Evolutionary conservation across 306 rosid species (phyloP), one percentile per base, ranked within the genome.

Genomic region (Dicorynia guianensis): DNA sequence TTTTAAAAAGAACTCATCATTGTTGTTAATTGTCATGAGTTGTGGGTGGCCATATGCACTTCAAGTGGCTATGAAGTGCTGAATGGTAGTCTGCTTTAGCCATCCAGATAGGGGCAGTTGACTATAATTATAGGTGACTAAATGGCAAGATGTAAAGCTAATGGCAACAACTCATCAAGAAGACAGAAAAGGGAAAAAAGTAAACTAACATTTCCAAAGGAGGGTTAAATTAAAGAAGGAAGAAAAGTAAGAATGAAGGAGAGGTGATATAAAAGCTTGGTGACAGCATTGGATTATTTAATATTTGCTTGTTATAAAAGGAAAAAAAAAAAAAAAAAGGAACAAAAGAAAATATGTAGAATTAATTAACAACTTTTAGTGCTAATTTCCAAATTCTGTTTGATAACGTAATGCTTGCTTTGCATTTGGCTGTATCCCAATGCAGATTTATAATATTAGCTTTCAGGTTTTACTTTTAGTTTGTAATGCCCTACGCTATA

Each of bases 1-100:
- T 25, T 25, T 25, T 25, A 25, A 25, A 25, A 25, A 25, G 30
- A 1, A 25, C 30, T 25, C 30, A 25, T 25, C 30, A 2, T 25
- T 25, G 30, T 25, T 25, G 30, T 25, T 25, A 25, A 25, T 73
- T 78, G 54, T 62, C 48, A 13, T 25, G 43, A 49, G 47, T 42
- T 59, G 20, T 58, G 6, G 53, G 54, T 55, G 58, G 25, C 53
- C 19, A 9, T 44, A 67, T 39, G 58, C 50, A 14, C 72, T 67
- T 20, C 13, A 57, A 73, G 59, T 59, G 57, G 54, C 35, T 25
- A 54, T 10, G 1, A 65, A 54, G 47, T 44, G 49, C 57, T 59
- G 59, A 77, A 61, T 61, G 52, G 55, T 65, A 36, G 48, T 82
- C 44, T 72, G 68, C 57, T 53, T 72, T 77, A 48, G 13, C 53